These are phyloP conservation scores for Zymoseptoria brevis DNA, from an alignment of 2,329 filamentous ascomycete genomes.

Conservation along the genomic window DNA sequence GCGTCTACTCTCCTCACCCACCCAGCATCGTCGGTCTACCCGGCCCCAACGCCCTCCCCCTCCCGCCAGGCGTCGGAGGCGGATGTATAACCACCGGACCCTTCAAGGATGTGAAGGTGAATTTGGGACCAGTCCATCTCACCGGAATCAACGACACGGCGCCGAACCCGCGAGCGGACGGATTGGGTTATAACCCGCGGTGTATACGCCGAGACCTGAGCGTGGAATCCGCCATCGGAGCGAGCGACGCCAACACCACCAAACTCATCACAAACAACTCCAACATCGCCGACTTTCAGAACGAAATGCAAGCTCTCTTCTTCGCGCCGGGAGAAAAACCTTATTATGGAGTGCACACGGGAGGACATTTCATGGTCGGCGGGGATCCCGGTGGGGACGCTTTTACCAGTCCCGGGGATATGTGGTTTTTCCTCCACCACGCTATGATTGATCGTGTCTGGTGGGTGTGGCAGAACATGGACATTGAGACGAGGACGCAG, in stretches of 20 bases:
- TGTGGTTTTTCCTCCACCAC: slow-evolving; percentile 43
- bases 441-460: slow-evolving; percentile 42
- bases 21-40: neutral
- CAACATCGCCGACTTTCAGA: slow-evolving; percentile 19
- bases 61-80: slow-evolving; percentile 39
- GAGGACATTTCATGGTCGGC: slow-evolving; percentile 41
- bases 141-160: slow-evolving; percentile 22
- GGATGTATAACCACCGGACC: slow-evolving; percentile 47
- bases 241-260: slow-evolving; percentile 13
- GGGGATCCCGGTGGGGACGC: slow-evolving; percentile 41
- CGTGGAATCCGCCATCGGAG: slow-evolving; percentile 6
- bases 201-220: slow-evolving; percentile 34
- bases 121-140: slow-evolving; percentile 40
- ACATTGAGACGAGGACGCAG: slow-evolving; percentile 18
- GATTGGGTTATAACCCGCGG: slow-evolving; percentile 26
- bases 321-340: slow-evolving; percentile 8
- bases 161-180: slow-evolving; percentile 25
- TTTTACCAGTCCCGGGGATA: slow-evolving; percentile 39
- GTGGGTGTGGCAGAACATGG: slow-evolving; percentile 45
- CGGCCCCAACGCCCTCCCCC: neutral
- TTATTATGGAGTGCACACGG: slow-evolving; percentile 35
- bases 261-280: slow-evolving; percentile 15
- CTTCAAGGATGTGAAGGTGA: slow-evolving; percentile 40
- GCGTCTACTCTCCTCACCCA: neutral
- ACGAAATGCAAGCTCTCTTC: slow-evolving; percentile 21